Conservation (phyloP, 306 rosid genomes). For the Cucumis cinereus region DNA sequence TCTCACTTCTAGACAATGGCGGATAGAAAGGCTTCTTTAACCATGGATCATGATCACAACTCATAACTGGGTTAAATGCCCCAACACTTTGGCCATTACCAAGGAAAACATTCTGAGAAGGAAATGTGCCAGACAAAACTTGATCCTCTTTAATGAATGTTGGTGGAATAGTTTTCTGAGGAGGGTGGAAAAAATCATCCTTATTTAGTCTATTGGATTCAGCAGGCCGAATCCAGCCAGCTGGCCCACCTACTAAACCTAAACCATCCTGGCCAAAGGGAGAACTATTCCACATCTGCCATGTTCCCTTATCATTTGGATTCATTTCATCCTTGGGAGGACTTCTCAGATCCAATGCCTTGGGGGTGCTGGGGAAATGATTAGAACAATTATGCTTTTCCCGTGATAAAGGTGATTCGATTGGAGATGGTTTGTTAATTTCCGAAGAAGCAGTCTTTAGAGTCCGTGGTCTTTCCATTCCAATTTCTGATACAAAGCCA, state of each 20-base stretch:
- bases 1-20: slow-evolving; percentile 51
- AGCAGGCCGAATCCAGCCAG: slow-evolving; percentile 65
- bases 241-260: slow-evolving; percentile 70
- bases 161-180: slow-evolving; percentile 72
- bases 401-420: slow-evolving; percentile 84
- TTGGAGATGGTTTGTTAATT: slow-evolving; percentile 74
- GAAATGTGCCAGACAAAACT: slow-evolving; percentile 35
- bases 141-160: slow-evolving; percentile 66
- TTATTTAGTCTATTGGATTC: slow-evolving; percentile 49
- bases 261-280: slow-evolving; percentile 94
- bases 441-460: slow-evolving; percentile 58
- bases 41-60: slow-evolving; percentile 77
- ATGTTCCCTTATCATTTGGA: slow-evolving; percentile 60
- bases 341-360: slow-evolving; percentile 34
- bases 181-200: slow-evolving; percentile 52
- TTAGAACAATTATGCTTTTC: slow-evolving; percentile 58
- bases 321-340: slow-evolving; percentile 37
- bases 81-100: slow-evolving; percentile 64
- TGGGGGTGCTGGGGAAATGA: slow-evolving; percentile 33
- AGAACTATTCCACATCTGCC: slow-evolving; percentile 92
- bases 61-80: slow-evolving; percentile 44
- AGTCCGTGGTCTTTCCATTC: slow-evolving; percentile 38
- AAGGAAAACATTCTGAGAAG: slow-evolving; percentile 58
- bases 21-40: slow-evolving; percentile 53
- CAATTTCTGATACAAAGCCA: slow-evolving; percentile 42